A percentile compares a stretch with the other conserved stretches of the same genome.
These are phyloP conservation scores for Hyphopichia khmerensis DNA, from an alignment of 1,139 yeast species.

Conservation along the genomic window DNA sequence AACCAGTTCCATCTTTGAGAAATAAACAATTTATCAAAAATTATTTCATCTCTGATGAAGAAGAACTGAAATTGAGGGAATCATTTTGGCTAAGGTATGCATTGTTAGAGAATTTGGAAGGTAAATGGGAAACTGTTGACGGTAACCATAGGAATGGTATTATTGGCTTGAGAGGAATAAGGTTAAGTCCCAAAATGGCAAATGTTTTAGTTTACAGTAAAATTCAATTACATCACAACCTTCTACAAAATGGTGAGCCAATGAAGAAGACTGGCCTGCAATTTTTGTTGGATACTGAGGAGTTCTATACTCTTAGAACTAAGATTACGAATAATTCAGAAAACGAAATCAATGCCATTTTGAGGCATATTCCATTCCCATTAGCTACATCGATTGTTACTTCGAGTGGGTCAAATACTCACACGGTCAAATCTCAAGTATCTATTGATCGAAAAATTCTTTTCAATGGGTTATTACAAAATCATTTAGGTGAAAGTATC, in stretches of 20 bases:
- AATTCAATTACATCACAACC: conserved; percentile 35
- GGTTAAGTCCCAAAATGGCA: conserved; percentile 57
- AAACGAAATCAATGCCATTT: conserved; percentile 47
- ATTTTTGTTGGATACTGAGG: conserved; percentile 35
- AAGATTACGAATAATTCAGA: conserved; percentile 45
- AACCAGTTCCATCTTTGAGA: conserved; percentile 72
- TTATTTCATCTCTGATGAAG: conserved; percentile 52
- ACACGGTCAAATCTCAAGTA: conserved; percentile 16
- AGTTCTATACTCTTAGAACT: conserved; percentile 50
- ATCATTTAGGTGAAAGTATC: conserved; percentile 39
- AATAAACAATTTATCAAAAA: conserved; percentile 73
- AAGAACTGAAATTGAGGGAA: conserved; percentile 53
- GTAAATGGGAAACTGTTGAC: conserved; percentile 55
- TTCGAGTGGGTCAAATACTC: conserved; percentile 12
- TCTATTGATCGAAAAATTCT: conserved; percentile 53
- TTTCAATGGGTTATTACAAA: conserved; percentile 67
- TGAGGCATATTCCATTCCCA: conserved; percentile 65
- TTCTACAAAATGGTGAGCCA: not conserved
- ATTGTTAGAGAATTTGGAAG: conserved; percentile 56
- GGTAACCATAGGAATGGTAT: conserved; percentile 44
- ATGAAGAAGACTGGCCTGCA: conserved; percentile 15
- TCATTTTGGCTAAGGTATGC: conserved; percentile 80
- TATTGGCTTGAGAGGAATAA: conserved; percentile 64
- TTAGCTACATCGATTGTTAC: conserved; percentile 17
- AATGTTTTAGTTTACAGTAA: conserved; percentile 49